Evolutionary conservation across 345 rosid genomes (phyloP).

Genomic region (Theobroma cacao): DNA sequence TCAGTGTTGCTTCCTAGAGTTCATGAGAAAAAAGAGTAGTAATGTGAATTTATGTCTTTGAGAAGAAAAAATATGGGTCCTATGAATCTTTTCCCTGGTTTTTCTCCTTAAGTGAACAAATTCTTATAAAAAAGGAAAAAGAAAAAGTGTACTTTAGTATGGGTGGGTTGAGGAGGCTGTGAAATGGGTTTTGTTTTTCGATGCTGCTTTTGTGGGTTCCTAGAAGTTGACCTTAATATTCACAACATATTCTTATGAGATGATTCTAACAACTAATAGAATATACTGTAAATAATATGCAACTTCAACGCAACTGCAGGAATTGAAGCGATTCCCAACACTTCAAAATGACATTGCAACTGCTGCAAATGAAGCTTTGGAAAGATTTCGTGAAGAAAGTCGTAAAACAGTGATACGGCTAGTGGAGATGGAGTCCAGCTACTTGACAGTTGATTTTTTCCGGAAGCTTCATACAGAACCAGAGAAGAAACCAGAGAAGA

Average conservation of each 20-base stretch:
- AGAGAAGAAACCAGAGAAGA: slow-evolving; percentile 81
- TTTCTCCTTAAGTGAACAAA: neutral
- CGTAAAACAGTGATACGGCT: slow-evolving; percentile 79
- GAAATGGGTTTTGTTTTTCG: neutral
- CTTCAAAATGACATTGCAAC: slow-evolving; percentile 87
- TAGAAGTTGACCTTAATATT: neutral
- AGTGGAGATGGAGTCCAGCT: slow-evolving; percentile 98
- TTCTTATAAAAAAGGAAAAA: neutral
- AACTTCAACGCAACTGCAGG: slow-evolving; percentile 42
- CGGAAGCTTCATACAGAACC: slow-evolving; percentile 86
- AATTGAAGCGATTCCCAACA: slow-evolving; percentile 90
- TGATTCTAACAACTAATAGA: neutral
- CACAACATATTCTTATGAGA: neutral
- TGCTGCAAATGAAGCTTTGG: slow-evolving; percentile 89
- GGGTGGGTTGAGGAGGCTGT: neutral
- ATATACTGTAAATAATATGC: neutral
- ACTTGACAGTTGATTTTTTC: slow-evolving; percentile 94
- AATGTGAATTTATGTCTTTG: neutral
- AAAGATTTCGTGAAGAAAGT: slow-evolving; percentile 93
- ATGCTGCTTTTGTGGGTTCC: neutral
- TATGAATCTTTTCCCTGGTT: neutral
- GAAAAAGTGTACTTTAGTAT: neutral
- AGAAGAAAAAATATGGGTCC: neutral
- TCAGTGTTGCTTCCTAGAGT: neutral
- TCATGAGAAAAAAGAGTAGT: neutral